Base-by-base conservation (phyloP, 352 stramenopile genomes). In the Pythium folliculosum region DNA sequence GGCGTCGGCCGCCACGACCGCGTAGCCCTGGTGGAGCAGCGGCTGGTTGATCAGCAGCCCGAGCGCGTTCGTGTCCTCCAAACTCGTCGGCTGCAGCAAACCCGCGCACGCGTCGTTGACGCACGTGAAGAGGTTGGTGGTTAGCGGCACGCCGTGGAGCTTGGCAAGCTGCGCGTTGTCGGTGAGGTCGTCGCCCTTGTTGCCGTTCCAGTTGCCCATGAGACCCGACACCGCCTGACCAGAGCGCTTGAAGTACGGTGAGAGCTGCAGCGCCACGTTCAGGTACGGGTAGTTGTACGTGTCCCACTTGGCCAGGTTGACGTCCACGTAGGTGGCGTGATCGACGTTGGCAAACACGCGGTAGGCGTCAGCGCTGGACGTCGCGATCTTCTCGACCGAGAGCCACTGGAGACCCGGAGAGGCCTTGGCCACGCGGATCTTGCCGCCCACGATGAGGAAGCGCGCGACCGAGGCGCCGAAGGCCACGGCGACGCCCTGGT, bases 191-290 rank as follows among this genome's bases (percentile, higher is more conserved):
- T 73, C 67, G 7, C 13, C 32, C 30, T 53, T 47, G 10, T 68
- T 44, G 44, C 58, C 68, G 54, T 75, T 75, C 67, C 71, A 75
- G 69, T 75, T 75, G 47, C 71, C 63, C 47, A 77, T 56, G 21
- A 77, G 47, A 4, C 71, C 71, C 8, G 8, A 22, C 16, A 48
- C 25, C 4, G 8, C 56, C 3, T 67, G 43, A n/a, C 37, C 47
- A 14, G 35, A 21, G 48, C 61, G 32, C 21, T 67, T 65, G 47
- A 77, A 77, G 51, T 70, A 75, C 21, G 67, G 63, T n/a, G 67
- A 75, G 23, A 70, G 52, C 23, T 66, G 56, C 30, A 74, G 14
- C 22, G 52, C 64, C 10, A 77, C 37, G 61, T 77, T 75, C 10
- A 77, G 30, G 47, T 72, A 67, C 38, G 50, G 25, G 47, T 77